Evolutionary conservation across 306 rosid genomes (phyloP).

Genomic region (Senna siamea): DNA sequence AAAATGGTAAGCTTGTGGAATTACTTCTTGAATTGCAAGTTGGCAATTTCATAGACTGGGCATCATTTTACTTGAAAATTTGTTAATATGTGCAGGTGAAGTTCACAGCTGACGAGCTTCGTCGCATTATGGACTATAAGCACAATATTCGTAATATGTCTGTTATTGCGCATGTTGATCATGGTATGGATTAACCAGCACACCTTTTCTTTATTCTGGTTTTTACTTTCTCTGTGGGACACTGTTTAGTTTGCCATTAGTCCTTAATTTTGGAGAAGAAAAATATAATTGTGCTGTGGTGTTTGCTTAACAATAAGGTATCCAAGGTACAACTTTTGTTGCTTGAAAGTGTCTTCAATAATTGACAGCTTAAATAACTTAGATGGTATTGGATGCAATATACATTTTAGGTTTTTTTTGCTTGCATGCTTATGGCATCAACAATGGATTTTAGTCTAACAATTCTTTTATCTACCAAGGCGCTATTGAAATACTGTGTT

Average conservation of each 20-base stretch:
- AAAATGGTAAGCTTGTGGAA: slow-evolving; percentile 48
- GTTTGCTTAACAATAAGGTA: not conserved
- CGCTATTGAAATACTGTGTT: too few species aligned
- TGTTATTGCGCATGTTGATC: slow-evolving; percentile 72
- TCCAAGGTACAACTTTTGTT: too few species aligned
- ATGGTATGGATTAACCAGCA: slow-evolving; percentile 44
- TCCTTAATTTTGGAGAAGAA: not conserved
- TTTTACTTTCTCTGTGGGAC: not conserved
- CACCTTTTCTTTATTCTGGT: not conserved
- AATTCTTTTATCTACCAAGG: too few species aligned
- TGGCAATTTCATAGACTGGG: not conserved
- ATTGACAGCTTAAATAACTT: not conserved
- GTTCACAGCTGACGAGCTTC: slow-evolving; percentile 72
- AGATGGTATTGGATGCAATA: not conserved
- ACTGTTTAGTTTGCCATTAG: not conserved
- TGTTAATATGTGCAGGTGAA: slow-evolving; percentile 62
- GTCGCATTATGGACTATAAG: slow-evolving; percentile 68
- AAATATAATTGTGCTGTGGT: not conserved
- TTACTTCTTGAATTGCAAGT: not conserved
- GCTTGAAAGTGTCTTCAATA: not conserved
- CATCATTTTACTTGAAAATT: not conserved
- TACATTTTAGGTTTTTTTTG: not conserved
- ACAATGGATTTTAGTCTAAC: not conserved
- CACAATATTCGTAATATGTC: slow-evolving; percentile 78
- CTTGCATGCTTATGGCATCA: not conserved